Evolutionary conservation across 352 stramenopile species (phyloP), one percentile per base, ranked within the genome.

Genomic region (Phytophthora lateralis): DNA sequence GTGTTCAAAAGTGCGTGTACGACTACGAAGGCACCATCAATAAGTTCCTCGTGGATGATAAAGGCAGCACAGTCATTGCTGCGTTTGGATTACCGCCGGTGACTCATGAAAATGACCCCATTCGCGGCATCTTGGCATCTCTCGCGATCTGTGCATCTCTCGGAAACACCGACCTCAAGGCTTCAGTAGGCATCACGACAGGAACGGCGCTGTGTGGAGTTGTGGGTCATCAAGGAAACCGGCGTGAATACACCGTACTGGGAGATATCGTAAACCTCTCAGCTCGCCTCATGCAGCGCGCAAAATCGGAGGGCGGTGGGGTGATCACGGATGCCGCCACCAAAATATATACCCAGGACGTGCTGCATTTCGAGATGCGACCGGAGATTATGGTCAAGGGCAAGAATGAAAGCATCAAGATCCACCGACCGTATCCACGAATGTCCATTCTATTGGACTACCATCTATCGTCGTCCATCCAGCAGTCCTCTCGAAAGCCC

Each of bases 21-120:
- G 82, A 94, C 61, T 98, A 98, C 61, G 94, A 98, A 85, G 94
- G 94, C 58, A 97, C 88, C 14, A 96, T 98, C 62, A 98, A 98
- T 76, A 98, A 98, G 71, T 98, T 98, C 53, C 76, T 98, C n/a
- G 90, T 98, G 17, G 93, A 98, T 54, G 93, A 98, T 69, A 98
- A 98, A 68, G 93, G 93, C 35, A 96, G 83, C 56, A 98, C 93
- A 1, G 85, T 97, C 8, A 96, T 98, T 56, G 93, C 91, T n/a
- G 91, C 93, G 2, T 98, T 97, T 55, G 93, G 92, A 15, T 57
- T 98, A 38, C 90, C 93, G 8, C 93, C 93, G 0, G 85, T 97
- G n/a, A 93, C 87, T 1, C 90, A 98, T 71, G 90, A 97, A 53
- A 96, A 98, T 60, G 93, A 98, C 39, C 77, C 89, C 0, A 89